Percentiles rank a stretch among this genome's conserved stretches.
phyloP scores from a whole-genome alignment of 371 early-diverging fungal species.

The Mucor lusitanicus region DNA sequence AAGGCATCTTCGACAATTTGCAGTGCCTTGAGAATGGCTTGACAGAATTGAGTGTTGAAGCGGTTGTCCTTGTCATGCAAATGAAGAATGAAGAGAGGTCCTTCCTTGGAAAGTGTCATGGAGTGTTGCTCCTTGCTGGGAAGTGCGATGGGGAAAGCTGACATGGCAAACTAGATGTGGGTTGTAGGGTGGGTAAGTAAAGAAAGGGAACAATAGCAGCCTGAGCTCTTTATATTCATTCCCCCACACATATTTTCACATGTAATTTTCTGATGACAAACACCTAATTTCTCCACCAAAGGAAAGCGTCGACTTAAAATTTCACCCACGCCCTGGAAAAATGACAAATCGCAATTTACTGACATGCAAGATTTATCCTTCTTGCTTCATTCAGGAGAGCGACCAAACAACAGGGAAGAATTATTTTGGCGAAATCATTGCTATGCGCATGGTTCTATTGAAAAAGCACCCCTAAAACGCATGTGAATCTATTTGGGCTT shows the following conservation, averaged over 20 bases:
- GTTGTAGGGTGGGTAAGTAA: neutral
- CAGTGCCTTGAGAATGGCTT: slow-evolving; percentile 58
- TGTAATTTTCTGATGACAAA: neutral
- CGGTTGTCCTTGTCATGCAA: slow-evolving; percentile 69
- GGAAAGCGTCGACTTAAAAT: neutral
- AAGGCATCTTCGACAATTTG: slow-evolving; percentile 60
- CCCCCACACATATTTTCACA: neutral
- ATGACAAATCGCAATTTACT: neutral
- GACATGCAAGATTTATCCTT: neutral
- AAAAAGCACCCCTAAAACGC: neutral
- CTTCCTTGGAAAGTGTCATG: slow-evolving; percentile 55
- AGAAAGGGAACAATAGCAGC: neutral
- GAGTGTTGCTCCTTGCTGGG: slow-evolving; percentile 41
- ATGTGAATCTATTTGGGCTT: neutral
- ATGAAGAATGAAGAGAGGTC: slow-evolving; percentile 61
- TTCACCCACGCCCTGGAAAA: neutral
- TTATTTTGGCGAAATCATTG: neutral
- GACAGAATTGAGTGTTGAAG: slow-evolving; percentile 63
- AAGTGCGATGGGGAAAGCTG: slow-evolving; percentile 34
- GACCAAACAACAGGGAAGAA: neutral
- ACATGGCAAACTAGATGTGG: neutral
- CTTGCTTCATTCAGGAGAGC: neutral
- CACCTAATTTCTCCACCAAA: neutral
- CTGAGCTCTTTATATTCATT: neutral
- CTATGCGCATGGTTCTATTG: neutral